Evolutionary conservation across 495 filamentous ascomycete species (phyloP).

Genomic region (Lasiosphaeria ovina): DNA sequence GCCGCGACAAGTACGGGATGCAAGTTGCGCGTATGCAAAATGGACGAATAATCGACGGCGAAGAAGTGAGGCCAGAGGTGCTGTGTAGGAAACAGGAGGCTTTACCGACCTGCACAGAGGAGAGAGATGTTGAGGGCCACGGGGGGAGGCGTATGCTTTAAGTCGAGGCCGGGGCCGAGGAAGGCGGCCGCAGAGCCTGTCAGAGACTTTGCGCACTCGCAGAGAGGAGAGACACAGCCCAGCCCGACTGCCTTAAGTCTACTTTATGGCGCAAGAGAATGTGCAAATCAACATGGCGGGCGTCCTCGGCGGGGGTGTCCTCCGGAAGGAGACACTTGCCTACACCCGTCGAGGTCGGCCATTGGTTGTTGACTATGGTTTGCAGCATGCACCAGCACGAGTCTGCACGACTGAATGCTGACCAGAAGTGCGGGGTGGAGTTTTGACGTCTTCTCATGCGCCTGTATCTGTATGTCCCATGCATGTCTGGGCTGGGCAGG

Average conservation of each 20-base stretch:
- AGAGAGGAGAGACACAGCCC: neutral
- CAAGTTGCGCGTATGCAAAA: neutral
- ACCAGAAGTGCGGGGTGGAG: neutral
- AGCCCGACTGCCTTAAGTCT: neutral
- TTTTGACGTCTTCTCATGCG: neutral
- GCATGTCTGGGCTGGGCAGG: neutral
- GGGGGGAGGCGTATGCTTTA: neutral
- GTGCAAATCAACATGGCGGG: too few relatives aligned
- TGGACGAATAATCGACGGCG: neutral
- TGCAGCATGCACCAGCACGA: neutral
- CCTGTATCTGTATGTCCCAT: neutral
- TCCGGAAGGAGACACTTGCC: neutral
- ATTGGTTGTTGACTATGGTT: constrained; percentile 1
- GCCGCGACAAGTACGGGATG: neutral
- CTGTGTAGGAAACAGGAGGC: neutral
- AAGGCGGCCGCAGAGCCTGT: neutral
- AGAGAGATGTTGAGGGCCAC: too few relatives aligned
- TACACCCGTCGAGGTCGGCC: neutral
- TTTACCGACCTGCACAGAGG: neutral
- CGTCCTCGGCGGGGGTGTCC: neutral
- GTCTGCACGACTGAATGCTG: neutral
- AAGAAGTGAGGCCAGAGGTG: neutral
- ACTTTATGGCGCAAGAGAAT: too few relatives aligned
- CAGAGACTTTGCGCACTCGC: neutral
- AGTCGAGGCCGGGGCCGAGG: neutral